Conservation (phyloP, 1,284 basidiomycete species). For the Cutaneotrichosporon sp. region DNA sequence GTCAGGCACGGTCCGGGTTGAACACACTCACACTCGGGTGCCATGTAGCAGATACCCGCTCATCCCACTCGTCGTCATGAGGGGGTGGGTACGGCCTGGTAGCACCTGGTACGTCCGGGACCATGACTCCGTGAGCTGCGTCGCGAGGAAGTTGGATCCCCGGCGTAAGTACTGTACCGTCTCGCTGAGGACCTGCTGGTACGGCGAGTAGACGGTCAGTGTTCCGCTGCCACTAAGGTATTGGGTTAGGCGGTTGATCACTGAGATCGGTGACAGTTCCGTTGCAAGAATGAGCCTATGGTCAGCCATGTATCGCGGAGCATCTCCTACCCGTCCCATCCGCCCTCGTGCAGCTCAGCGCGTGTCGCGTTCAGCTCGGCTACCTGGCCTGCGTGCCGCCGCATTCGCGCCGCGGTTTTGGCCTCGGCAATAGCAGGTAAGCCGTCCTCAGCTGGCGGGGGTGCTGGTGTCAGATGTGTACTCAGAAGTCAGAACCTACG, state of each 20-base stretch:
- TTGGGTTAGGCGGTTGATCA: constrained; percentile 67
- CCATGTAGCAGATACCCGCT: constrained; percentile 84
- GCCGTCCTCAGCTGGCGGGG: constrained; percentile 35
- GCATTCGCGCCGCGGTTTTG: constrained; percentile 31
- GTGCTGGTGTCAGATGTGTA: constrained; percentile 18
- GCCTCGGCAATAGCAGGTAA: constrained; percentile 27
- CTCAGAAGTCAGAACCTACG: constrained; percentile 31
- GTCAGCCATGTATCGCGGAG: no score
- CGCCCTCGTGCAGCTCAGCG: constrained; percentile 77
- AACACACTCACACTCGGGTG: constrained; percentile 67
- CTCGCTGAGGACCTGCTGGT: constrained; percentile 73
- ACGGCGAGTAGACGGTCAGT: constrained; percentile 80
- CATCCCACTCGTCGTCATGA: constrained; percentile 84
- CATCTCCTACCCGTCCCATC: constrained; percentile 87
- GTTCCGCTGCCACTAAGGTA: constrained; percentile 80
- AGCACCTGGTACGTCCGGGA: constrained; percentile 87
- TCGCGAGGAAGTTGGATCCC: constrained; percentile 65
- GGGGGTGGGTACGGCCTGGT: constrained; percentile 91
- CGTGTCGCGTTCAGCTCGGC: constrained; percentile 59
- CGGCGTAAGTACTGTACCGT: constrained; percentile 67
- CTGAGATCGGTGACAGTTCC: constrained; percentile 78
- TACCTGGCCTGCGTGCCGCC: constrained; percentile 37
- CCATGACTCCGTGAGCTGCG: constrained; percentile 83
- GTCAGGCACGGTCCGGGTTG: background rate
- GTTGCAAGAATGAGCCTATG: constrained; percentile 78